Evolutionary conservation across 1,284 basidiomycete species (phyloP), one percentile per base, ranked within the genome.

Genomic region (Pholiota adiposa): DNA sequence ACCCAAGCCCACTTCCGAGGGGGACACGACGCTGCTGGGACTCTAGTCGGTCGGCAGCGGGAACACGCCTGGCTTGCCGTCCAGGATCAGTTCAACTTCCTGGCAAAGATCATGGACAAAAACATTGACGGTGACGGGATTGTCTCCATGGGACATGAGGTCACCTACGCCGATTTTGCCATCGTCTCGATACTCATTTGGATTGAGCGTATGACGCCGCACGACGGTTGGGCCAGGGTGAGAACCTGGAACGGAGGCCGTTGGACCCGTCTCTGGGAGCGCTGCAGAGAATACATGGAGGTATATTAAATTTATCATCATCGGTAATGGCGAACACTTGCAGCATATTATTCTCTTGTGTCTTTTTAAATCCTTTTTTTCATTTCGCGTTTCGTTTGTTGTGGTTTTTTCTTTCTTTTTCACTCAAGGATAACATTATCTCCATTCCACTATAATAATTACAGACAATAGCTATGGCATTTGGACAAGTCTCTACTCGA

Each of bases 81-180:
- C 2, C 83, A 83, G 65, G 81, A 85, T 43, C 86, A 88, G 61
- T 90, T 90, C 65, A 77, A 87, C 56, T 85, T 87, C 62, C 74
- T 90, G 23, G 82, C 87, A 3, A 72, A 73, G 56, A 77, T 90
- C 6, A 73, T 90, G 12, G 85, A 88, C 65, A 89, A 88, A 73
- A 90, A 90, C 0, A 78, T 76, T 0, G 76, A 81, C 62, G 82
- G 87, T 0, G 86, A 88, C 64, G 86, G 86, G 1, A 74, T 83
- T n/a, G 85, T 90, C 23, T 83, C 77, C 21, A 86, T 84, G 80
- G 89, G 88, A 2, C 74, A 78, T 44, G 84, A 88, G 19, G 77
- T 90, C 38, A 83, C 82, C 9, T 89, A 89, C 65, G 87, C 87
- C 0, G 89, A 90, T 65, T 90, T 90, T 68, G 84, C 86, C 2